These are phyloP conservation scores for Flammula alnicola DNA, from an alignment of 1,284 basidiomycete genomes.

Conservation along the genomic window DNA sequence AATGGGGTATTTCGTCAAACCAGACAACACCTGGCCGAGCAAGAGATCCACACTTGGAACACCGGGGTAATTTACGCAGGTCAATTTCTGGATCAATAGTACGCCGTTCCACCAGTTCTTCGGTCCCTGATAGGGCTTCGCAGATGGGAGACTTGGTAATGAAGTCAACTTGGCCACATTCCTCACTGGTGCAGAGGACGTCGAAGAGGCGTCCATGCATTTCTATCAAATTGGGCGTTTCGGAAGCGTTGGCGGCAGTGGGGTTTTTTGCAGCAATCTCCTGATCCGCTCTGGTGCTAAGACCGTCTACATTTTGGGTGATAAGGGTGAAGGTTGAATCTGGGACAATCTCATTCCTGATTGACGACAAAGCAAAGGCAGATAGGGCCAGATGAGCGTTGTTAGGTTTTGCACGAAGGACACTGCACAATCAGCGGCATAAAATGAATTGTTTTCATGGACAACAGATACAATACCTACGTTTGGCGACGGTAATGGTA, in stretches of 20 bases:
- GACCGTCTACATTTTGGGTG: slow-evolving; percentile 72
- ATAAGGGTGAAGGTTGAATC: slow-evolving; percentile 55
- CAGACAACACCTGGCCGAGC: slow-evolving; percentile 68
- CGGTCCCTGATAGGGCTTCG: slow-evolving; percentile 54
- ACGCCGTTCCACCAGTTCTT: slow-evolving; percentile 44
- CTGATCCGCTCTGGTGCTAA: slow-evolving; percentile 43
- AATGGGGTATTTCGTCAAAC: slow-evolving; percentile 61
- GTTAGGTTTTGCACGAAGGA: slow-evolving; percentile 55
- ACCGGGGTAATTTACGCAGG: slow-evolving; percentile 52
- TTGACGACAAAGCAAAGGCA: slow-evolving; percentile 44
- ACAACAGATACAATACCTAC: slow-evolving; percentile 35
- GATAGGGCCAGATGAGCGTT: slow-evolving; percentile 60
- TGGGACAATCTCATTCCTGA: slow-evolving; percentile 43
- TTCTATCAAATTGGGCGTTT: slow-evolving; percentile 47
- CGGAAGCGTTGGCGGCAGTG: slow-evolving; percentile 14
- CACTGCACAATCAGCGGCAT: slow-evolving; percentile 36
- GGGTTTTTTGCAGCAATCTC: slow-evolving; percentile 20
- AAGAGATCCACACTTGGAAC: slow-evolving; percentile 52
- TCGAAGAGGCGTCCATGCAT: slow-evolving; percentile 72
- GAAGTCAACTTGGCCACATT: slow-evolving; percentile 46
- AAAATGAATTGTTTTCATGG: neutral
- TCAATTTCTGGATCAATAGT: slow-evolving; percentile 48
- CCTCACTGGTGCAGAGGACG: slow-evolving; percentile 49
- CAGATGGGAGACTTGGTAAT: slow-evolving; percentile 55
- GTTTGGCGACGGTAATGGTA: slow-evolving; percentile 67